Evolutionary conservation across 352 stramenopile genomes (phyloP).

Genomic region (Pythium brachiatum): DNA sequence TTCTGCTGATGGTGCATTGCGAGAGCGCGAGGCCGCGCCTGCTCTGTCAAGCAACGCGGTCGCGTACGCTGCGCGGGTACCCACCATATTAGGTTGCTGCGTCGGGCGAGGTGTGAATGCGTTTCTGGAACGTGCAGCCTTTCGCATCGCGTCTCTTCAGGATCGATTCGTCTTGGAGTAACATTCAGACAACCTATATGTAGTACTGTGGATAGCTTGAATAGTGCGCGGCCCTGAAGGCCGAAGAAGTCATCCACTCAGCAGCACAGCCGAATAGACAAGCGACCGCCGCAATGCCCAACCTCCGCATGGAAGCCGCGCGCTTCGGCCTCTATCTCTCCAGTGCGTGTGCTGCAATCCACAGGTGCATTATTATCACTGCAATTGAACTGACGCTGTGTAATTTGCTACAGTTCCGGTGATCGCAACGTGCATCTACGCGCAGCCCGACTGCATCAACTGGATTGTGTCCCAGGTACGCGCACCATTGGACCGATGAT

Average conservation of each 20-base stretch:
- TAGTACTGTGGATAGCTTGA: constrained; percentile 1
- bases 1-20: not conserved
- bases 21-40: not conserved
- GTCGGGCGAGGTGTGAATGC: not conserved
- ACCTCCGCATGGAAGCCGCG: constrained; percentile 58
- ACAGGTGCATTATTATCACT: not conserved
- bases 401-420: constrained; percentile 53
- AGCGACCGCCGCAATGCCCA: constrained; percentile 40
- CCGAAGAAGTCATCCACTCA: constrained; percentile 23
- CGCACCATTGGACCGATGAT: not conserved
- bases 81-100: constrained; percentile 7
- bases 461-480: constrained; percentile 65
- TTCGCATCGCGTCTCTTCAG: constrained; percentile 18
- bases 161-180: constrained; percentile 18
- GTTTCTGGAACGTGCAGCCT: not conserved
- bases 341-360: constrained; percentile 34
- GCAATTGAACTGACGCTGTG: not conserved
- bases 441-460: constrained; percentile 83
- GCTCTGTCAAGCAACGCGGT: not conserved
- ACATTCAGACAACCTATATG: constrained; percentile 12
- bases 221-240: constrained; percentile 10
- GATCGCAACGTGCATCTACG: constrained; percentile 78
- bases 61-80: constrained; percentile 18
- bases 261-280: constrained; percentile 19
- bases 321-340: constrained; percentile 72